These are phyloP conservation scores for Acer negundo DNA, from an alignment of 345 rosid genomes.

Conservation along the genomic window DNA sequence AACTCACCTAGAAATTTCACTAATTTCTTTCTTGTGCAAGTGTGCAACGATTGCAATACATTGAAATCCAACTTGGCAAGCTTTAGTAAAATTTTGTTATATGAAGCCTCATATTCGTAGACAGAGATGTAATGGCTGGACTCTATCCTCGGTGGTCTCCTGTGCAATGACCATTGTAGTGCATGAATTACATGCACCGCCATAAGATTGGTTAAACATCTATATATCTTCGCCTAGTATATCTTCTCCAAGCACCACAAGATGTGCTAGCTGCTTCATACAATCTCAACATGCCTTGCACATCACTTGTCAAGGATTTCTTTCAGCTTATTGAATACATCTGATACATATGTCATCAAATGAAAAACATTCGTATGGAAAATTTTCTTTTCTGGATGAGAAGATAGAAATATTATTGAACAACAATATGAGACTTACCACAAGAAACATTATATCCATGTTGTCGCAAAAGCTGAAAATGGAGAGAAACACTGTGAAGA, in stretches of 20 bases:
- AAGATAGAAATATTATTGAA: no score
- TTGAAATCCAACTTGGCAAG: no score
- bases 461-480: no score
- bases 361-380: no score
- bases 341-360: neutral
- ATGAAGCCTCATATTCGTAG: neutral
- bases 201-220: neutral
- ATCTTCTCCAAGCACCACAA: neutral
- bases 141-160: neutral
- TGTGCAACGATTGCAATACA: no score
- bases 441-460: no score
- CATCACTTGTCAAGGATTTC: neutral
- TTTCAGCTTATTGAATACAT: neutral
- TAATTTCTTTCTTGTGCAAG: no score
- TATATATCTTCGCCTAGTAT: neutral
- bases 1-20: no score
- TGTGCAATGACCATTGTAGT: neutral
- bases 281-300: neutral
- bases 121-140: conserved; percentile 11
- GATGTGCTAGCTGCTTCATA: neutral
- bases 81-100: no score
- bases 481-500: no score
- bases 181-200: neutral
- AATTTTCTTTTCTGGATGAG: no score
- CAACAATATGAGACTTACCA: no score